Percentiles rank a stretch among this genome's conserved stretches.
Conservation (phyloP, 2,329 filamentous ascomycete genomes). For the Trematosphaeria pertusa region DNA sequence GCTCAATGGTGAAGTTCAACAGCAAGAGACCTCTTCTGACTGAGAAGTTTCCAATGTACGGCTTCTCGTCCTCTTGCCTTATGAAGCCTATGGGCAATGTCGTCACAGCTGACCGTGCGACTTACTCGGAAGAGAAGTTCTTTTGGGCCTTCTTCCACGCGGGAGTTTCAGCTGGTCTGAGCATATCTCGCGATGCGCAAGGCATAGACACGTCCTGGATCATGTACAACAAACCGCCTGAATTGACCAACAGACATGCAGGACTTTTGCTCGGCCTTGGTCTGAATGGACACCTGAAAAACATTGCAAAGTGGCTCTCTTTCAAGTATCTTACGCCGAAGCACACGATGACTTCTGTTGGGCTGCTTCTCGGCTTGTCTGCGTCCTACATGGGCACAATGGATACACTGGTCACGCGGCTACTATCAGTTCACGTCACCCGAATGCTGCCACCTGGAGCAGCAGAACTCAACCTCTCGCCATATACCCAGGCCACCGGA, state of each 20-base stretch:
- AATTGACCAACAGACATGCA: constrained; percentile 94
- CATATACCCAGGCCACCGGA: constrained; percentile 91
- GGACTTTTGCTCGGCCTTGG: constrained; percentile 91
- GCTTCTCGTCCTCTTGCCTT: constrained; percentile 89
- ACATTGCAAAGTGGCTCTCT: constrained; percentile 94
- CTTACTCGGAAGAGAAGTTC: constrained; percentile 94
- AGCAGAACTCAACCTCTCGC: constrained; percentile 91
- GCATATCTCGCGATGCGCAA: constrained; percentile 86
- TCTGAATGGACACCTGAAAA: constrained; percentile 92
- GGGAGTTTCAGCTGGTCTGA: constrained; percentile 88
- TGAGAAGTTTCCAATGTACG: constrained; percentile 86
- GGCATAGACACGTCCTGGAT: constrained; percentile 99
- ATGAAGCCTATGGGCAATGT: constrained; percentile 93
- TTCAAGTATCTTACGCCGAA: constrained; percentile 99
- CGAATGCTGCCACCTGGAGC: constrained; percentile 91
- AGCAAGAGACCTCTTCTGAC: constrained; percentile 88
- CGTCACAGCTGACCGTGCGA: constrained; percentile 86
- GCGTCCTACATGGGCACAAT: constrained; percentile 96
- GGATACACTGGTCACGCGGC: constrained; percentile 91
- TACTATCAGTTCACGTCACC: constrained; percentile 95
- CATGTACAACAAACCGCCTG: constrained; percentile 92
- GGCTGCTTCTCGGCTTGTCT: constrained; percentile 87
- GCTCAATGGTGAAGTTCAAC: constrained; percentile 86
- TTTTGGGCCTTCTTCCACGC: constrained; percentile 99
- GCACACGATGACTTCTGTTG: constrained; percentile 98